Base-by-base conservation (phyloP, 2,329 filamentous ascomycete genomes). In the Cordyceps sp. region DNA sequence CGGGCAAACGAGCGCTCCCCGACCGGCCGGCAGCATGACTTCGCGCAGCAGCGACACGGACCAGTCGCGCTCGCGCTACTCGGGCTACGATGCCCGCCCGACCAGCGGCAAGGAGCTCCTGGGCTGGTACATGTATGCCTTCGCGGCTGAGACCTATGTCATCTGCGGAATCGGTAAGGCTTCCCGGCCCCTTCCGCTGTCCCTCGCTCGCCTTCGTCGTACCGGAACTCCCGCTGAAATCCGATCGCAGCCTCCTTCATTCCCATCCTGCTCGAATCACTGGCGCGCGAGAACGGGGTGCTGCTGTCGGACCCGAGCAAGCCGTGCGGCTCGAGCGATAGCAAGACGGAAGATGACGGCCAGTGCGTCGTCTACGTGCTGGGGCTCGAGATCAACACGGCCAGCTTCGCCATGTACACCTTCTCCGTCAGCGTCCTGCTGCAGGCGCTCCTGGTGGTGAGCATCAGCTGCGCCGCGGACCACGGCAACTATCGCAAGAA, bases 381-480 rank as follows among this genome's bases (percentile, higher is more conserved):
- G 17, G 88, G 88, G 6, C 54, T 80, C 37, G 78, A 93, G 46
- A 78, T 98, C 58, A 96, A 96, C 55, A 94, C 88, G 1, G 86
- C 88, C 23, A 92, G 82, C 53, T 94, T 96, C 53, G 88, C 85
- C 50, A 93, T 96, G 84, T 96, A 96, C 57, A 94, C 85, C 2
- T 98, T 98, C 55, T 93, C 85, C 36, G 63, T 92, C 46, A 92
- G 83, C 50, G 90, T 98, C 2, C 55, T 94, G 15, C 54, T 94
- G 10, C 90, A 98, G 52, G 81, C 86, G 2, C 57, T 96, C 19
- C 60, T 96, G 20, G 92, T 98, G 27, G 84, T 98, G 40, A 93
- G 85, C 48, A 93, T 98, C 64, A 93, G 85, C 47, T 90, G 83
- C 34, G 86, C 88, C 7, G 90, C 90, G 35, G 90, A 98, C 52